Evolutionary conservation across 805 yeast genomes (phyloP).

Genomic region (Candida ortonii): DNA sequence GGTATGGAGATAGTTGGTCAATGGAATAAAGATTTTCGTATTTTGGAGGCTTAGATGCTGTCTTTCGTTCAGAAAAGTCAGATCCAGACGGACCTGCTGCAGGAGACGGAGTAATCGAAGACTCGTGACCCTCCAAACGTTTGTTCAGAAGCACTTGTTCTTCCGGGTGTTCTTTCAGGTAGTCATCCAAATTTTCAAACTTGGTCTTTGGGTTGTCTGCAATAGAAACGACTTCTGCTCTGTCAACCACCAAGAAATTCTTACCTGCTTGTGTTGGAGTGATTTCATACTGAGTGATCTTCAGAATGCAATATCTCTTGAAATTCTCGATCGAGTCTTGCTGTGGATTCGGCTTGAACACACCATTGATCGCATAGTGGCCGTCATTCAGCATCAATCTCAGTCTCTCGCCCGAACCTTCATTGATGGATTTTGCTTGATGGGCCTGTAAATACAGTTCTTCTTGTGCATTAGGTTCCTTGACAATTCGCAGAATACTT

Average conservation of each 20-base stretch:
- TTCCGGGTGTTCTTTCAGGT: slow-evolving; percentile 56
- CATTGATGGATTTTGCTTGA: slow-evolving; percentile 32
- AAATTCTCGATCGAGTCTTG: slow-evolving; percentile 30
- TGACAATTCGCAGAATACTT: slow-evolving; percentile 22
- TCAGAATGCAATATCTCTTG: slow-evolving; percentile 24
- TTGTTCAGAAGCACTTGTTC: slow-evolving; percentile 37
- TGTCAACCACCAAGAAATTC: slow-evolving; percentile 28
- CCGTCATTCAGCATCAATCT: slow-evolving; percentile 55
- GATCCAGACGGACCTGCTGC: slow-evolving; percentile 11
- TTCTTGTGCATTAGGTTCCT: slow-evolving; percentile 18
- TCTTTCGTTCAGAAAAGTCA: no score
- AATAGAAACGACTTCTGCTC: slow-evolving; percentile 31
- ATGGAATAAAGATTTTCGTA: slow-evolving; percentile 60
- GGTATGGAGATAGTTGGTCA: slow-evolving; percentile 88
- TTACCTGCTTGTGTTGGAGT: slow-evolving; percentile 28
- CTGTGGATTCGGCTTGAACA: slow-evolving; percentile 45
- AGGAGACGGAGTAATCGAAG: slow-evolving; percentile 19
- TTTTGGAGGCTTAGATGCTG: slow-evolving; percentile 21
- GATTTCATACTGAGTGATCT: slow-evolving; percentile 23
- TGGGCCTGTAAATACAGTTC: slow-evolving; percentile 31
- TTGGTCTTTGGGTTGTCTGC: slow-evolving; percentile 31
- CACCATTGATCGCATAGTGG: slow-evolving; percentile 46
- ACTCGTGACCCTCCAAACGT: slow-evolving; percentile 9
- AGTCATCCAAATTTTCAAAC: slow-evolving; percentile 45
- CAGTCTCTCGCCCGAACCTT: slow-evolving; percentile 40